These are phyloP conservation scores for Atkinsonella texensis DNA, from an alignment of 2,329 filamentous ascomycete species.

Conservation along the genomic window DNA sequence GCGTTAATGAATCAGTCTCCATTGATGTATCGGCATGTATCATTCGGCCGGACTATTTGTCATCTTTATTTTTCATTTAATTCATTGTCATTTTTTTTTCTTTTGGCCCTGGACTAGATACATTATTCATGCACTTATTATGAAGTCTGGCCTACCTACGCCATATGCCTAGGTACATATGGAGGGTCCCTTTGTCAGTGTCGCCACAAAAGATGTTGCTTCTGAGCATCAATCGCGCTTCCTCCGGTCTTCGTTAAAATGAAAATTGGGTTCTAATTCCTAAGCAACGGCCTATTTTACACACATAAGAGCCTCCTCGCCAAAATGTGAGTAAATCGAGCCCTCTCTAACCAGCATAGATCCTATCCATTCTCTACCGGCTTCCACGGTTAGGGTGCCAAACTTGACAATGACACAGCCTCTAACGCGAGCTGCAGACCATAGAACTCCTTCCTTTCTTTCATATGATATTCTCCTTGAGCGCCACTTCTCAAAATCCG, in stretches of 20 bases:
- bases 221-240: not conserved
- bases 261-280: not conserved
- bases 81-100: no score
- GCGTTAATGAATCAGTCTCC: not conserved
- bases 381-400: slow-evolving; percentile 69
- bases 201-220: no score
- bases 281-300: slow-evolving; percentile 32
- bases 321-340: slow-evolving; percentile 59
- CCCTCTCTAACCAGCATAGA: slow-evolving; percentile 64
- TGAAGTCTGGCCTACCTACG: no score
- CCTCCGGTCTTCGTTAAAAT: not conserved
- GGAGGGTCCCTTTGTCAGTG: no score
- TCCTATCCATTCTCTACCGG: slow-evolving; percentile 67
- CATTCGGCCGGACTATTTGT: no score
- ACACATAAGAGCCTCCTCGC: slow-evolving; percentile 71
- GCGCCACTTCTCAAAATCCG: slow-evolving; percentile 41
- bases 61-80: no score
- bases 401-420: slow-evolving; percentile 89
- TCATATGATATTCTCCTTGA: slow-evolving; percentile 45
- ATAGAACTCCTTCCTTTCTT: slow-evolving; percentile 50
- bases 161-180: no score
- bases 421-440: slow-evolving; percentile 70
- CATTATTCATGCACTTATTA: no score
- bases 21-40: no score
- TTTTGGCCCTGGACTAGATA: no score